Base-by-base conservation (phyloP, 2,329 filamentous ascomycete species). In the Colletotrichum paranaense region DNA sequence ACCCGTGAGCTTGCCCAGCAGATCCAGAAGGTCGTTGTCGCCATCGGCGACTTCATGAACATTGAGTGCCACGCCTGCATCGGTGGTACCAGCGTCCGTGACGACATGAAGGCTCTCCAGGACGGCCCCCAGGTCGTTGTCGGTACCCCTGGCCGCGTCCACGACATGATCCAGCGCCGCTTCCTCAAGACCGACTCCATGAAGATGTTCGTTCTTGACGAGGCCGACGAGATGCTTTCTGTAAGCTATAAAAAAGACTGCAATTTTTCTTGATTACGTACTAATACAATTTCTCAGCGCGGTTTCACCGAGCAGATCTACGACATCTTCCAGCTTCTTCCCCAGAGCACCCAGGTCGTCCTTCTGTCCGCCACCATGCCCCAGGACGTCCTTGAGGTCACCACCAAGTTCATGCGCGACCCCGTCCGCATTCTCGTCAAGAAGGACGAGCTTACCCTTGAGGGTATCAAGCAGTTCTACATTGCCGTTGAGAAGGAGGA, bases 301-400 rank as follows among this genome's bases (percentile, higher is more conserved):
- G 97, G 97, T 90, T 99, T 99, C 92, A 98, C 95, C 81, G 97
- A 99, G 90, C 97, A 99, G 90, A 99, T 99, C 89, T 99, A 99
- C 91, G 97, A 99, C 86, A 97, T 99, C 88, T 99, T 98, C 93
- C 96, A 98, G 88, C 94, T 98, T 75, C 93, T 99, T 68, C 97
- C 97, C 72, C 97, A 98, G 88, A 95, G 95, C 76, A 99, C 96
- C 83, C 97, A 99, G 91, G 97, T 99, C 78, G 96, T 98, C 79
- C 94, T 99, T 72, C 92, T 99, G 69, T 98, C 97, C 74, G 97
- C 97, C 81, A 99, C 97, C 85, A 97, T 99, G 92, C 97, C 97
- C 82, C 95, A 98, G 90, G 97, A 99, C 83, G 97, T 99, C 76
- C 92, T 99, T 75, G 97, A 99, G 89, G 95, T 99, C 83, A 99